A percentile compares a stretch with the other conserved stretches of the same genome.
These are phyloP conservation scores for Dothideomycetes sp. DNA, from an alignment of 2,329 filamentous ascomycete genomes.

Conservation along the genomic window DNA sequence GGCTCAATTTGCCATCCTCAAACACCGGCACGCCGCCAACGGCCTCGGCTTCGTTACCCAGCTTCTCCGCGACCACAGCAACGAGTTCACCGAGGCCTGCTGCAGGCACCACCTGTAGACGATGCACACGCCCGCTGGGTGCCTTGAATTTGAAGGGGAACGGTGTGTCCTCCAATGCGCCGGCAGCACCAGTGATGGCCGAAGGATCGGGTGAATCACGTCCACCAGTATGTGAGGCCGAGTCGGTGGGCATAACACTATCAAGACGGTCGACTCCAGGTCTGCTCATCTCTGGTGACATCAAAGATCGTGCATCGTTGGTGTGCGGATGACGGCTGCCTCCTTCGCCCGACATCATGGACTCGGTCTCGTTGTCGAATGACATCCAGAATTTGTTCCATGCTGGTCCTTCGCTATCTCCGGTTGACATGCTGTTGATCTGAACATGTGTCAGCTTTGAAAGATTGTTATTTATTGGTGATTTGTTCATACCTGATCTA, in stretches of 20 bases:
- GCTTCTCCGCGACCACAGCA: conserved; percentile 66
- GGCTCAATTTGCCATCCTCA: conserved; percentile 68
- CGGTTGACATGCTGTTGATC: conserved; percentile 83
- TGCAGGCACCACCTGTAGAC: conserved; percentile 73
- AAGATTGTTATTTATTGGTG: too few species aligned
- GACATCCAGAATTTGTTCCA: conserved; percentile 99
- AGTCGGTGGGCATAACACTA: conserved; percentile 86
- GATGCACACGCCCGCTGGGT: conserved; percentile 85
- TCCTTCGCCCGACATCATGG: conserved; percentile 86
- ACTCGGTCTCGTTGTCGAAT: conserved; percentile 88
- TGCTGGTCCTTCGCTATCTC: conserved; percentile 85
- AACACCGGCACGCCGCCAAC: conserved; percentile 74
- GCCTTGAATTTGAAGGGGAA: conserved; percentile 99
- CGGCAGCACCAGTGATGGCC: conserved; percentile 47
- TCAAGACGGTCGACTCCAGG: conserved; percentile 59
- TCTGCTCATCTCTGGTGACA: conserved; percentile 69
- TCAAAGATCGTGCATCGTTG: conserved; percentile 61
- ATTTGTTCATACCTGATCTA: conserved; percentile 83
- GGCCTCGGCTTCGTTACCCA: conserved; percentile 70
- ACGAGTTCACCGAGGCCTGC: conserved; percentile 76
- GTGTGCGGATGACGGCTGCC: conserved; percentile 64
- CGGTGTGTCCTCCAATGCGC: conserved; percentile 55
- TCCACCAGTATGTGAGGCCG: conserved; percentile 80
- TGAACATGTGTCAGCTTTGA: conserved; percentile 24
- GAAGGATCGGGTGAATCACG: conserved; percentile 64